Conservation (phyloP, 225 moss, liverwort and hornwort genomes). For the Marchantia polymorpha region DNA sequence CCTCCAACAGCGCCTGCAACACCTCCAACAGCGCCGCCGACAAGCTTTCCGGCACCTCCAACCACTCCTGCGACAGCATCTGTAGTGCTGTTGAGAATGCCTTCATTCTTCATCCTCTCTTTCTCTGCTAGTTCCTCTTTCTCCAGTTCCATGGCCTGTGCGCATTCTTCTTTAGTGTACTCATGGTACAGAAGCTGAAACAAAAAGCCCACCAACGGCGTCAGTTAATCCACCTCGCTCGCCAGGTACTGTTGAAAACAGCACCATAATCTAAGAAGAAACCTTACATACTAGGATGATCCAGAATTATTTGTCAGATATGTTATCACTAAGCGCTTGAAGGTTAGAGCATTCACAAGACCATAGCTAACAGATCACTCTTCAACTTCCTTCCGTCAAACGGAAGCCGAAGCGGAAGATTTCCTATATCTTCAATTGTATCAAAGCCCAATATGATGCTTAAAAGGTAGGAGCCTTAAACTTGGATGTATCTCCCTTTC, state of each 20-base stretch:
- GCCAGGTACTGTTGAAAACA: background rate
- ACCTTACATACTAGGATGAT: background rate
- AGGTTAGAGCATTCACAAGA: background rate
- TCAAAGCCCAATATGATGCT: too few species aligned
- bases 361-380: too few species aligned
- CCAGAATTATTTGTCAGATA: background rate
- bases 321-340: background rate
- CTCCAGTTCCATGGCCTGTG: slow-evolving; percentile 63
- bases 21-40: slow-evolving; percentile 45
- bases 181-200: slow-evolving; percentile 71
- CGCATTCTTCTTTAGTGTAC: slow-evolving; percentile 64
- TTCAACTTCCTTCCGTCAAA: too few species aligned
- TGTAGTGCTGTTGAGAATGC: slow-evolving; percentile 60
- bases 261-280: background rate
- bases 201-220: background rate
- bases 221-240: background rate
- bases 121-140: slow-evolving; percentile 41
- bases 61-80: slow-evolving; percentile 74
- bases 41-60: slow-evolving; percentile 61
- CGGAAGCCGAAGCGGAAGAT: too few species aligned
- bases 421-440: too few species aligned
- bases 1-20: slow-evolving; percentile 52
- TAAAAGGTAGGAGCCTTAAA: too few species aligned
- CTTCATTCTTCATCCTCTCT: slow-evolving; percentile 52
- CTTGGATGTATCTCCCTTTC: background rate